Base-by-base conservation (phyloP, 192 early-diverging fungal genomes). In the Coemansia sp. region DNA sequence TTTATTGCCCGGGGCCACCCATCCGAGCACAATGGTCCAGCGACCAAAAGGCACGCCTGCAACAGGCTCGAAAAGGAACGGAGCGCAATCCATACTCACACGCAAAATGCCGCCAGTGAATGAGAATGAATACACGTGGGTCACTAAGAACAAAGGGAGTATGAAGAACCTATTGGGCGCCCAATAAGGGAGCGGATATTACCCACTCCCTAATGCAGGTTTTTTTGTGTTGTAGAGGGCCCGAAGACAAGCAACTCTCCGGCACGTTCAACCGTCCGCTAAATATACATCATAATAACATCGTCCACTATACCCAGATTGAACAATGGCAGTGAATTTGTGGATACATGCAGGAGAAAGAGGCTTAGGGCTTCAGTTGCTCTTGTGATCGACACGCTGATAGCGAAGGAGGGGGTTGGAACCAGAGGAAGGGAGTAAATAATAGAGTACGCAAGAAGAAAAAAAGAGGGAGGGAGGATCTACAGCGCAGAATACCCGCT, bases 61-160 rank as follows among this genome's bases (percentile, higher is more conserved):
- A 49, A n/a, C 47, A 21, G 47, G 19, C 47, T 21, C 47, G 19
- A 49, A 49, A 49, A 49, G 47, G 47, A n/a, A n/a, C 43, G 47
- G 47, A n/a, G 43, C 43, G 17, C 42, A 43, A 14, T 37, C 35
- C 8, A 42, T 42, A 14, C 40, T 42, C 40, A 42, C 40, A 42
- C 10, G 40, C 14, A 49, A 26, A 23, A 23, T 50, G 49, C 49
- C 11, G 52, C 4, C 26, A 53, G 52, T 26, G 52, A 53, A 53
- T 53, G 26, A 53, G 52, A 53, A 53, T 53, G 26, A 53, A 11
- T 53, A 30, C 23, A 53, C 28, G 26, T 53, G 52, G 52, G 28
- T 53, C 52, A 4, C 52, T 5, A 53, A 53, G 52, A 53, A 53
- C 52, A 53, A 53, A 53, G 52, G 52, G 49, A 52, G 46, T 49